Evolutionary conservation across 1,139 yeast species (phyloP), one percentile per base, ranked within the genome.

Genomic region (Suhomyces wounanorum): DNA sequence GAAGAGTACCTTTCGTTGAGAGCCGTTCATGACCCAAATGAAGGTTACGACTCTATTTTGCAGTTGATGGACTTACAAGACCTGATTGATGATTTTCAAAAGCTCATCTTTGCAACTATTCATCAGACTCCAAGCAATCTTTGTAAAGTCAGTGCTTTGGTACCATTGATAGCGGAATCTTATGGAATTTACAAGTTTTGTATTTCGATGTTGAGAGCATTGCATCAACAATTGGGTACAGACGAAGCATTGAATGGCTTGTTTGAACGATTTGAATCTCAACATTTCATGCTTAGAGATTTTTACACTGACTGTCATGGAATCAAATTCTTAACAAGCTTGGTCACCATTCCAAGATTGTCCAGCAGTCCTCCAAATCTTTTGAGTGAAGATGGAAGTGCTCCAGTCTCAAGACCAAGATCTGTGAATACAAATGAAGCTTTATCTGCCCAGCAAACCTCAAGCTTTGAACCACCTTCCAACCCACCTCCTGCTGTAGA

Each of bases 221-320:
- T 94, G 83, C 84, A 88, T 62, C 85, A 82, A 56, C 85, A 88
- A 58, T 80, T 92, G 49, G 89, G 87, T 42, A 85, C 84, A 40
- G 89, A 83, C 44, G 97, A 88, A 11, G 95, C 90, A 1, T 72
- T 94, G 55, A 82, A 81, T 54, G 94, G 94, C 3, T 73, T 94
- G 57, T 78, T 85, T 59, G 84, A 85, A 45, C 78, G 95, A 52
- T 92, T 84, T 63, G 79, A 79, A 58, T 77, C 86, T n/a, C 97
- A 92, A 64, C 96, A 92, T 66, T 78, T 80, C 41, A 81, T 90
- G 62, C 73, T 94, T 52, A 82, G 86, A 60, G 95, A 90, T 59
- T 90, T 94, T 60, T 94, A 89, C 70, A 89, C 95, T 39, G 97
- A 92, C 63, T 90, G 97, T 67, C 87, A 94, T 21, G 83, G 94